Conservation (phyloP, 495 filamentous ascomycete species). For the Podospora pseudocomata region DNA sequence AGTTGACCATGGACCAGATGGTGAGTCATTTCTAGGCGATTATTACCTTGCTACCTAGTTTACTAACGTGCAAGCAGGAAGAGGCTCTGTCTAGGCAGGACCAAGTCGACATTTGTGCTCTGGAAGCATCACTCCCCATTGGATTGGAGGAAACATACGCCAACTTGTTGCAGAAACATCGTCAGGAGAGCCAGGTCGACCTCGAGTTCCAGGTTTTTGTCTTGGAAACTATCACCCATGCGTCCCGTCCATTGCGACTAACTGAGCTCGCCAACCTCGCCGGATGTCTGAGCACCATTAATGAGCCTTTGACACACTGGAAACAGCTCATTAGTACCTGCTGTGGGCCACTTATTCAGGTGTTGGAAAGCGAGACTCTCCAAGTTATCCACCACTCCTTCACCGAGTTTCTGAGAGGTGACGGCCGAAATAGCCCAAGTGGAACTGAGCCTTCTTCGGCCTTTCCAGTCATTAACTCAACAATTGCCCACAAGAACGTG, state of each 20-base stretch:
- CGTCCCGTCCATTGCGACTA: conserved; percentile 47
- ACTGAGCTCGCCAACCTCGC: conserved; percentile 42
- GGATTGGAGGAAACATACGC: conserved; percentile 43
- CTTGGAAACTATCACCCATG: conserved; percentile 44
- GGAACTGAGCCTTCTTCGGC: neutral
- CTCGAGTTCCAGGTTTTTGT: conserved; percentile 35
- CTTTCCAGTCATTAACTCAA: conserved; percentile 30
- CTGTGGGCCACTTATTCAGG: conserved; percentile 47
- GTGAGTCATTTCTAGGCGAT: conserved; percentile 34
- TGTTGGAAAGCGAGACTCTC: conserved; percentile 46
- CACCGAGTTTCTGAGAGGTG: conserved; percentile 47
- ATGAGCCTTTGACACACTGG: neutral
- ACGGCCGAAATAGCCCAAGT: conserved; percentile 4
- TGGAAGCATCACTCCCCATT: conserved; percentile 30
- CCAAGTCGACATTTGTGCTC: conserved; percentile 15
- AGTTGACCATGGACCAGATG: conserved; percentile 31
- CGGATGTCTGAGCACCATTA: conserved; percentile 15
- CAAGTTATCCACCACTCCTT: conserved; percentile 51
- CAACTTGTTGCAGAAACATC: conserved; percentile 40
- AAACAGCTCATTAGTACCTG: conserved; percentile 16
- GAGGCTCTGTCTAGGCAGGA: neutral
- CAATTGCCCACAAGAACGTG: conserved; percentile 21
- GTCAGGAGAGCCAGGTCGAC: conserved; percentile 31
- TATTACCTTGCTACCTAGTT: too few species aligned
- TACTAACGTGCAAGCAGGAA: too few species aligned